Conservation (phyloP, 2,329 filamentous ascomycete species). For the Trichoderma sp. region DNA sequence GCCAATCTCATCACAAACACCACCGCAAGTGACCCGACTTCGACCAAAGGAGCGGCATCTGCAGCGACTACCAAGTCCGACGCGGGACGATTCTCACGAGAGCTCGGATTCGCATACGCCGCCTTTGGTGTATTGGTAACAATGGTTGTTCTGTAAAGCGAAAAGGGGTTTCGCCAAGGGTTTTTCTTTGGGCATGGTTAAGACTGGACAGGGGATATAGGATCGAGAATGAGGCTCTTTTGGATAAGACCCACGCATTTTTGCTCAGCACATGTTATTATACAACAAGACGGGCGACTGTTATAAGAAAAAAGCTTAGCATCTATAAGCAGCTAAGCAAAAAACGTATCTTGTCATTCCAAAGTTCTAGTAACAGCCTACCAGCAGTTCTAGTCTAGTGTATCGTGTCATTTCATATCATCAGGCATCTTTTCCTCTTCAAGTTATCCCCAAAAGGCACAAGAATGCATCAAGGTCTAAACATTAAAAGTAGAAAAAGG, state of each 20-base stretch:
- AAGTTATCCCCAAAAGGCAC: conserved; percentile 7
- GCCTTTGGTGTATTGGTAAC: neutral
- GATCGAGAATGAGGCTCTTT: neutral
- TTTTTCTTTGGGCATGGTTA: neutral
- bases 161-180: neutral
- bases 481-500: conserved; percentile 11
- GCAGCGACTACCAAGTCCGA: conserved; percentile 5
- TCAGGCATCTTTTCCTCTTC: conserved; percentile 13
- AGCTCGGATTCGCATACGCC: neutral
- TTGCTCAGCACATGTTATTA: conserved; percentile 3
- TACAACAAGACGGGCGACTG: conserved; percentile 16
- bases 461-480: conserved; percentile 17
- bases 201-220: neutral
- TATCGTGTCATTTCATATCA: conserved; percentile 25
- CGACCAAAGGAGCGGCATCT: neutral
- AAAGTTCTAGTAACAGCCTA: conserved; percentile 17
- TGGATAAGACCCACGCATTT: conserved; percentile 4
- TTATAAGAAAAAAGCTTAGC: conserved; percentile 4
- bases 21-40: neutral
- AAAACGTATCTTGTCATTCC: conserved; percentile 18
- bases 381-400: conserved; percentile 20
- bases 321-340: neutral
- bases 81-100: neutral
- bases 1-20: neutral
- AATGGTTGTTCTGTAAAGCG: neutral